phyloP scores from a whole-genome alignment of 2,329 filamentous ascomycete genomes.

The Tolypocladium paradoxum region DNA sequence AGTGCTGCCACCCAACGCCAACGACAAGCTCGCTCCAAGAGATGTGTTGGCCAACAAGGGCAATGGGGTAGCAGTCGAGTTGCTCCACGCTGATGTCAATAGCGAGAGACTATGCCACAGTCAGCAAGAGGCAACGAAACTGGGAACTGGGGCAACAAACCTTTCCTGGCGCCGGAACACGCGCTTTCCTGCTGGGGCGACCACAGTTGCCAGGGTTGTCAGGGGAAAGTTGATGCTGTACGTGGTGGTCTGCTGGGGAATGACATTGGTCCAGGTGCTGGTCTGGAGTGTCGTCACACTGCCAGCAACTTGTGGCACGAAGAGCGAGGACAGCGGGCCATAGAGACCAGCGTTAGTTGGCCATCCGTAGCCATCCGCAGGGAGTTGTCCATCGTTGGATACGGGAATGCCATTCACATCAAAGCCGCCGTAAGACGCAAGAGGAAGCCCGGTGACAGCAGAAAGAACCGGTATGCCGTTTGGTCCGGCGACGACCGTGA shows the following conservation, averaged over 20 bases:
- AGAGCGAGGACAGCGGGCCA: conserved; percentile 13
- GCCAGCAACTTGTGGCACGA: conserved; percentile 6
- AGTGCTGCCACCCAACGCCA: neutral
- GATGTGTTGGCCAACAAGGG: conserved; percentile 11
- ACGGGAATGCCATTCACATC: conserved; percentile 7
- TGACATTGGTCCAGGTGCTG: conserved; percentile 28
- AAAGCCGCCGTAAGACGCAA: conserved; percentile 7
- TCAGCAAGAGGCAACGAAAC: neutral
- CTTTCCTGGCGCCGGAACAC: conserved; percentile 17
- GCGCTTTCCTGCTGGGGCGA: conserved; percentile 14
- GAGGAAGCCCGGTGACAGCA: conserved; percentile 6
- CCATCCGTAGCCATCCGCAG: conserved; percentile 13
- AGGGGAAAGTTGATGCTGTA: conserved; percentile 28
- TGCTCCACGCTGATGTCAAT: conserved; percentile 14
- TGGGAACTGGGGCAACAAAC: conserved; percentile 8
- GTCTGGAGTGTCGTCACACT: conserved; percentile 17
- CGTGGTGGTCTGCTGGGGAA: conserved; percentile 27
- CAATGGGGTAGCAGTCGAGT: conserved; percentile 14
- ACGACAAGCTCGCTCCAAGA: conserved; percentile 16
- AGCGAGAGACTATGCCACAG: conserved; percentile 7
- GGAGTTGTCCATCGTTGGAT: conserved; percentile 5
- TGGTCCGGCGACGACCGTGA: conserved; percentile 14
- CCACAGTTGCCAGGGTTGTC: conserved; percentile 25
- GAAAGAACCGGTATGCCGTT: conserved; percentile 12
- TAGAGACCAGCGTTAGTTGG: conserved; percentile 9